phyloP scores from a whole-genome alignment of 768 basidiomycete genomes.

The Wakefieldia striispora region DNA sequence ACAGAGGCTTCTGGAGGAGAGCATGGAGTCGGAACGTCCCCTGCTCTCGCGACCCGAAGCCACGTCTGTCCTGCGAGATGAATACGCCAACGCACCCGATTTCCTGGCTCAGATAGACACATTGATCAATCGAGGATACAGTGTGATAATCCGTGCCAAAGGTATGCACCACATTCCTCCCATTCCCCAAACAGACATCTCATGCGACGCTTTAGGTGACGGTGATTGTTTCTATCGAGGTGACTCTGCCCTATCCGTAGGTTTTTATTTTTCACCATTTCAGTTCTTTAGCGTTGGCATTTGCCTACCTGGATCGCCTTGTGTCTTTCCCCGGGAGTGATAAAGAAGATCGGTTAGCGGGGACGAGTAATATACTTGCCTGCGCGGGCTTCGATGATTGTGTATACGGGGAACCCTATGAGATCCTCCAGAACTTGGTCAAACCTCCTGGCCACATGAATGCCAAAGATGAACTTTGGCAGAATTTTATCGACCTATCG shows the following conservation, averaged over 20 bases:
- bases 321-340: constrained; percentile 45
- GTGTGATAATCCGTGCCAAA: constrained; percentile 63
- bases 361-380: constrained; percentile 52
- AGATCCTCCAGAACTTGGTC: constrained; percentile 55
- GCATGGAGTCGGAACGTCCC: constrained; percentile 40
- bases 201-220: constrained; percentile 51
- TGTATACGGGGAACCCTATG: constrained; percentile 76
- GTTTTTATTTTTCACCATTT: constrained; percentile 16
- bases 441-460: constrained; percentile 29
- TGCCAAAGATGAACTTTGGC: constrained; percentile 36
- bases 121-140: constrained; percentile 61
- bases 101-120: constrained; percentile 78
- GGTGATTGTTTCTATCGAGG: constrained; percentile 94
- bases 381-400: constrained; percentile 60
- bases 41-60: constrained; percentile 54
- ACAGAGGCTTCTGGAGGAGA: constrained; percentile 41
- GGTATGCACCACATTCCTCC: constrained; percentile 42
- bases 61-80: constrained; percentile 54
- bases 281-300: constrained; percentile 63
- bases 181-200: not conserved
- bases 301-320: constrained; percentile 76
- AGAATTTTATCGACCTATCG: constrained; percentile 50
- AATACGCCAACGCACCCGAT: constrained; percentile 58
- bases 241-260: constrained; percentile 34
- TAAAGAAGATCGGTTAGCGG: constrained; percentile 49